Evolutionary conservation across 2,329 filamentous ascomycete genomes (phyloP).

Genomic region (Talaromyces sp.): DNA sequence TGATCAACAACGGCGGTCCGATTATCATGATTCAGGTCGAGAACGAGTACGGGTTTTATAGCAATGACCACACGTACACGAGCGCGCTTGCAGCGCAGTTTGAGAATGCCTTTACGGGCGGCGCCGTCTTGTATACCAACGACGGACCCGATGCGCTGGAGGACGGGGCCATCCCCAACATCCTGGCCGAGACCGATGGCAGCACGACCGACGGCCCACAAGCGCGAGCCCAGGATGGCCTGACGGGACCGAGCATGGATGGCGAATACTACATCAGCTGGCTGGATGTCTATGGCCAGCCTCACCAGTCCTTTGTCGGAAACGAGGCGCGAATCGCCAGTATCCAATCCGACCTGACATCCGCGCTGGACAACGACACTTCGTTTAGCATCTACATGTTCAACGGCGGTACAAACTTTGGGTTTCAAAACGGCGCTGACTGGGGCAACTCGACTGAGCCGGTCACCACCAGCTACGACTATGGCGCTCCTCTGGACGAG

Average conservation of each 20-base stretch:
- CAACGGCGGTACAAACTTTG: slow-evolving; percentile 50
- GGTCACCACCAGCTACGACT: slow-evolving; percentile 48
- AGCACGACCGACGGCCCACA: slow-evolving; percentile 14
- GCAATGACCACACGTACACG: slow-evolving; percentile 42
- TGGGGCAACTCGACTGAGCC: slow-evolving; percentile 33
- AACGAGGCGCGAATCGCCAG: slow-evolving; percentile 1
- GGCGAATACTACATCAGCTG: slow-evolving; percentile 40
- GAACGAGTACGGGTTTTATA: slow-evolving; percentile 49
- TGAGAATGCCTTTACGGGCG: slow-evolving; percentile 24
- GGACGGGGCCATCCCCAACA: slow-evolving; percentile 40
- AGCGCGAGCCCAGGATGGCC: background rate
- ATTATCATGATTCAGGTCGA: slow-evolving; percentile 49
- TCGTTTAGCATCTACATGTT: slow-evolving; percentile 51
- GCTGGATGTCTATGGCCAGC: slow-evolving; percentile 42
- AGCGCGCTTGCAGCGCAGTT: slow-evolving; percentile 34
- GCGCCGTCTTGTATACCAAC: slow-evolving; percentile 41
- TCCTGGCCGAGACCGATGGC: slow-evolving; percentile 45
- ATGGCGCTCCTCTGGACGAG: slow-evolving; percentile 47
- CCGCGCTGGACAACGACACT: slow-evolving; percentile 31
- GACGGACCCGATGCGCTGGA: slow-evolving; percentile 43
- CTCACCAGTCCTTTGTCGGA: slow-evolving; percentile 22
- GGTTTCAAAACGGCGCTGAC: slow-evolving; percentile 43
- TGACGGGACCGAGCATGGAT: background rate
- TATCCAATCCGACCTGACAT: slow-evolving; percentile 28
- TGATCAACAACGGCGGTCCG: slow-evolving; percentile 40